These are phyloP conservation scores for Phaeoacremonium minimum DNA, from an alignment of 2,329 filamentous ascomycete species.

Conservation along the genomic window DNA sequence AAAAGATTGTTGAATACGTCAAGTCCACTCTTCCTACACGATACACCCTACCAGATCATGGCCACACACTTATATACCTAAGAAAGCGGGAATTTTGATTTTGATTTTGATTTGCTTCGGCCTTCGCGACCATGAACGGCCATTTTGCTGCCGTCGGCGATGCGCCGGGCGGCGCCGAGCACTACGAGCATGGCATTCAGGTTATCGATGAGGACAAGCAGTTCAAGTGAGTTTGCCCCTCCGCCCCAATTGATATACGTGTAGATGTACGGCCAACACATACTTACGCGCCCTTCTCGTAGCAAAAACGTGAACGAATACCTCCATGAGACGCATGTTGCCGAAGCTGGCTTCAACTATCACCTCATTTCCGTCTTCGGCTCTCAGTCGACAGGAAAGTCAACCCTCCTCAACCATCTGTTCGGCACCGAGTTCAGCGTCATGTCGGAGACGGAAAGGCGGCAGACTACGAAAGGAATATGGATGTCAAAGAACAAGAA, in stretches of 20 bases:
- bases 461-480: slow-evolving; percentile 98
- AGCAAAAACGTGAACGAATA: slow-evolving; percentile 79
- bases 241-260: no score
- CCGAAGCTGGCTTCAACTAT: slow-evolving; percentile 94
- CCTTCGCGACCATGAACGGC: slow-evolving; percentile 63
- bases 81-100: no score
- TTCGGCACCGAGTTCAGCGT: slow-evolving; percentile 96
- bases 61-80: no score
- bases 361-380: slow-evolving; percentile 98
- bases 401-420: slow-evolving; percentile 90
- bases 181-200: slow-evolving; percentile 92
- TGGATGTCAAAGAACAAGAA: slow-evolving; percentile 98
- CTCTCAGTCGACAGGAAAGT: slow-evolving; percentile 97
- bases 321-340: slow-evolving; percentile 72
- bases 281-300: slow-evolving; percentile 6
- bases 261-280: no score
- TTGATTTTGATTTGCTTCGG: no score
- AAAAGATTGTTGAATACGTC: no score
- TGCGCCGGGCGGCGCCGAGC: slow-evolving; percentile 53
- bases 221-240: slow-evolving; percentile 71
- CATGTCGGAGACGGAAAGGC: slow-evolving; percentile 91
- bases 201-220: slow-evolving; percentile 94
- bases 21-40: no score
- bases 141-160: slow-evolving; percentile 74
- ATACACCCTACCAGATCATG: no score